Evolutionary conservation across 805 yeast species (phyloP).

Genomic region (Maudiozyma serrabonitensis): DNA sequence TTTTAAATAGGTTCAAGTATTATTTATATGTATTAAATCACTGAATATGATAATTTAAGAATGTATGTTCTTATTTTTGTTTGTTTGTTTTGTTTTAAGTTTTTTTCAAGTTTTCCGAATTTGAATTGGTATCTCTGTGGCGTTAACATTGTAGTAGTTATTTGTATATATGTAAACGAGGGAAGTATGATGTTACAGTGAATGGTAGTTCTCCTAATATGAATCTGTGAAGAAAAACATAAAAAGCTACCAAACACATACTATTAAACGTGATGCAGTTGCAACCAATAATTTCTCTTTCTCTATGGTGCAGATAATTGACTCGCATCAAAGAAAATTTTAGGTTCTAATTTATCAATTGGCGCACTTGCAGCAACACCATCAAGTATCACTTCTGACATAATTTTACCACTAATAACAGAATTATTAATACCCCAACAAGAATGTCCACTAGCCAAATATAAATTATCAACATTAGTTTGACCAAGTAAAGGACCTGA

Average conservation of each 20-base stretch:
- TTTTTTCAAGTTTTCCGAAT: too few relatives aligned
- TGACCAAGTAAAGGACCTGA: conserved; percentile 93
- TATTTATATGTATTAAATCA: too few relatives aligned
- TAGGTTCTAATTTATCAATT: conserved; percentile 75
- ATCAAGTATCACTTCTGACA: conserved; percentile 79
- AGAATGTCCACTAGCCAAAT: conserved; percentile 85
- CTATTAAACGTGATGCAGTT: too few relatives aligned
- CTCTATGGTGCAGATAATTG: background rate
- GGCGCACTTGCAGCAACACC: conserved; percentile 74
- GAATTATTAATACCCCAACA: conserved; percentile 99
- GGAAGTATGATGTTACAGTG: background rate
- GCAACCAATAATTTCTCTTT: too few relatives aligned
- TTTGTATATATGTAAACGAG: background rate
- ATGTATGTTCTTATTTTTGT: too few relatives aligned
- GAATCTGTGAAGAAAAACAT: too few relatives aligned
- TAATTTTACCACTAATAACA: conserved; percentile 89
- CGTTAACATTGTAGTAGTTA: background rate
- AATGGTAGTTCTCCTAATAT: too few relatives aligned
- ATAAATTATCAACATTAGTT: conserved; percentile 73
- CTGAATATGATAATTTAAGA: too few relatives aligned
- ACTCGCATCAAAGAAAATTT: conserved; percentile 73
- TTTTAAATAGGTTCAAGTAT: too few relatives aligned
- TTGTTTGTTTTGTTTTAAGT: too few relatives aligned
- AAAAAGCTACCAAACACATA: too few relatives aligned
- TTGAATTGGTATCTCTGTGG: too few relatives aligned